phyloP scores from a whole-genome alignment of 768 basidiomycete genomes.

The Ramaria sp. region DNA sequence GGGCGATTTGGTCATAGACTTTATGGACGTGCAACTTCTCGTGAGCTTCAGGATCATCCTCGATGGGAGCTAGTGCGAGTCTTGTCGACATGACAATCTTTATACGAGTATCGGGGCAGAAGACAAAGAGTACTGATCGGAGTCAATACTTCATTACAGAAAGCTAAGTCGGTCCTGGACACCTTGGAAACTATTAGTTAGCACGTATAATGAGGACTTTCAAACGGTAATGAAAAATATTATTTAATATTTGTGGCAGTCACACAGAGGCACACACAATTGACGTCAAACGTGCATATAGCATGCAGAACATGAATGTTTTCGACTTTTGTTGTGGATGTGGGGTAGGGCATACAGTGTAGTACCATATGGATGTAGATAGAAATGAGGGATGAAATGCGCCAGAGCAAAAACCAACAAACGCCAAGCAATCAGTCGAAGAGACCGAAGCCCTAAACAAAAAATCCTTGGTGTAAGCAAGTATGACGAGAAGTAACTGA shows the following conservation, averaged over 20 bases:
- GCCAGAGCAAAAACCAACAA: not conserved
- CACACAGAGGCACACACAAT: no score
- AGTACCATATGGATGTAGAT: not conserved
- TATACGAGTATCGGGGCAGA: not conserved
- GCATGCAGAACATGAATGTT: not conserved
- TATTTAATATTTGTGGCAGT: no score
- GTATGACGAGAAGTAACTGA: not conserved
- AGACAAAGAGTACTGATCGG: not conserved
- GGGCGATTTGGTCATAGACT: constrained; percentile 77
- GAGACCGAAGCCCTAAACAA: constrained; percentile 79
- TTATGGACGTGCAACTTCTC: constrained; percentile 71
- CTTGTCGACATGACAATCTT: not conserved
- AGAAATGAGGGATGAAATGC: not conserved
- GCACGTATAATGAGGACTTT: no score
- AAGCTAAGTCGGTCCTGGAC: no score
- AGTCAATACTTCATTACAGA: no score
- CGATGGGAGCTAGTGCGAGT: not conserved
- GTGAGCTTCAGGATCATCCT: constrained; percentile 26
- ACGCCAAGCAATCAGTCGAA: constrained; percentile 60
- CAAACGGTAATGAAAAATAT: no score
- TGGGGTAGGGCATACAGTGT: not conserved
- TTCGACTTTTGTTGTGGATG: not conserved
- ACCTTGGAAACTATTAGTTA: no score
- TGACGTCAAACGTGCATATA: no score
- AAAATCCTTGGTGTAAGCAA: not conserved